A percentile compares a stretch with the other conserved stretches of the same genome.
Conservation (phyloP, 371 early-diverging fungal genomes). For the Paramicrosporidium saccamoebae region DNA sequence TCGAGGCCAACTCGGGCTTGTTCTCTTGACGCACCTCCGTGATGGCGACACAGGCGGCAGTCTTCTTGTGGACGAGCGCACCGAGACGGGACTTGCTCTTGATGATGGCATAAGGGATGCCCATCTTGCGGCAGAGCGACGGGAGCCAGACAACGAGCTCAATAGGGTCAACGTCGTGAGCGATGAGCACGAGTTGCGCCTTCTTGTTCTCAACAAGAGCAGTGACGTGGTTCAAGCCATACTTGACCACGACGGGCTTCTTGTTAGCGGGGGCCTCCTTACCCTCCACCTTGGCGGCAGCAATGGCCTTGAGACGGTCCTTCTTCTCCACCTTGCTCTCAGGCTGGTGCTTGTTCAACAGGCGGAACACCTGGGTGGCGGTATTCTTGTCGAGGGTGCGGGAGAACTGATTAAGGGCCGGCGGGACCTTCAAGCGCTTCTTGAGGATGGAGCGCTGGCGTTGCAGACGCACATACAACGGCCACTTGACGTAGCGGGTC, state of each 20-base stretch:
- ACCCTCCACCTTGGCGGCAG: conserved; percentile 47
- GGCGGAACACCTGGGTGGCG: conserved; percentile 82
- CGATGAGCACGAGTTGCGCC: conserved; percentile 93
- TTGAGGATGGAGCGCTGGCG: conserved; percentile 83
- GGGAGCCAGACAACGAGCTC: conserved; percentile 96
- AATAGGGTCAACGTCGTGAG: conserved; percentile 97
- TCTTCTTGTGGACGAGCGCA: conserved; percentile 95
- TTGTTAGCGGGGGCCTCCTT: conserved; percentile 53
- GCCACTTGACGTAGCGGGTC: conserved; percentile 87
- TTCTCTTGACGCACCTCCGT: conserved; percentile 83
- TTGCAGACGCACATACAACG: conserved; percentile 83
- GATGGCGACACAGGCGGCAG: conserved; percentile 80
- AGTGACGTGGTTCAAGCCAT: conserved; percentile 98
- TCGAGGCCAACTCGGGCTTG: conserved; percentile 52
- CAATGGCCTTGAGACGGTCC: conserved; percentile 51
- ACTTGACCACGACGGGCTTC: conserved; percentile 89
- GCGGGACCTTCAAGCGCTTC: conserved; percentile 96
- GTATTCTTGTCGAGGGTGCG: conserved; percentile 85
- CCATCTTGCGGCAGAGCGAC: conserved; percentile 99
- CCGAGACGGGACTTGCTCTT: conserved; percentile 94
- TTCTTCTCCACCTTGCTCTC: conserved; percentile 90
- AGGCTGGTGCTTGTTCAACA: conserved; percentile 91
- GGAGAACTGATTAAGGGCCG: conserved; percentile 97
- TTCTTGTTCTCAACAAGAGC: conserved; percentile 91
- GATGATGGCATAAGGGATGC: conserved; percentile 95